Conservation (phyloP, 495 filamentous ascomycete species). For the Hypoxylon trugodes region DNA sequence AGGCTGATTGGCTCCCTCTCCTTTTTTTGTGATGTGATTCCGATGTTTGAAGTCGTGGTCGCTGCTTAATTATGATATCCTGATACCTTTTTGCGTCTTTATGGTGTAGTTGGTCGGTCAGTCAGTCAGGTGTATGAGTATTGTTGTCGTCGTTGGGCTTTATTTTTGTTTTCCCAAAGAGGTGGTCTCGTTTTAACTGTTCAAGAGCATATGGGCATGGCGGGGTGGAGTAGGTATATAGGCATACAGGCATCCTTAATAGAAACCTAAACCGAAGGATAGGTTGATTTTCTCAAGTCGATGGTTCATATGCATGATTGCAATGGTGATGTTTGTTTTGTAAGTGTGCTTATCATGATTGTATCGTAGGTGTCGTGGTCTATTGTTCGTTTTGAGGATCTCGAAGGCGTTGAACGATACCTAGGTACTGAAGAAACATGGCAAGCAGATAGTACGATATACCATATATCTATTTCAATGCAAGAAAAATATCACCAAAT, state of each 20-base stretch:
- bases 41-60: conserved; percentile 6
- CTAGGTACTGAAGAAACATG: too few relatives aligned
- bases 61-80: conserved; percentile 33
- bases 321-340: neutral
- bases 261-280: conserved; percentile 14
- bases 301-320: neutral
- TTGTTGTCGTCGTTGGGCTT: too few relatives aligned
- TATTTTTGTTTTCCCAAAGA: too few relatives aligned
- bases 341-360: neutral
- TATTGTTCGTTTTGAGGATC: too few relatives aligned
- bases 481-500: too few relatives aligned
- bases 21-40: conserved; percentile 2
- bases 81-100: conserved; percentile 7
- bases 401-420: too few relatives aligned
- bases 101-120: conserved; percentile 8
- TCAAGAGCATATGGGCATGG: conserved; percentile 6
- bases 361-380: too few relatives aligned
- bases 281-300: neutral
- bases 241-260: conserved; percentile 24
- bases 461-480: too few relatives aligned
- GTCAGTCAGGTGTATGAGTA: conserved; percentile 21
- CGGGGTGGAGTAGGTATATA: conserved; percentile 1
- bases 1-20: neutral
- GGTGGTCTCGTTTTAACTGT: too few relatives aligned
- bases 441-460: too few relatives aligned